Evolutionary conservation across 2,329 filamentous ascomycete genomes (phyloP).

Genomic region (Grosmannia serpens): DNA sequence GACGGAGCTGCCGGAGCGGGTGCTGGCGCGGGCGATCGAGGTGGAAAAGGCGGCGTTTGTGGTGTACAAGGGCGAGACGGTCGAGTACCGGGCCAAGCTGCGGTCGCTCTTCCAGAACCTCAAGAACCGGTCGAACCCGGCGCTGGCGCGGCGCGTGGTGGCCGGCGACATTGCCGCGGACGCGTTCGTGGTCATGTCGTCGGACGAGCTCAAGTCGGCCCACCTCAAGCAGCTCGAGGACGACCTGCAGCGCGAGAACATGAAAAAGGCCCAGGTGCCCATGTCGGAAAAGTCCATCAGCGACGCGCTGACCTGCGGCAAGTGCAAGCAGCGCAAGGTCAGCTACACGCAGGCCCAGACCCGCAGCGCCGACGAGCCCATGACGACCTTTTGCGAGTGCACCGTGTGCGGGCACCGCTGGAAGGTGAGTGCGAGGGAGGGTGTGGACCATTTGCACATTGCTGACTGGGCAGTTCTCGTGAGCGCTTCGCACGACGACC

Average conservation of each 20-base stretch:
- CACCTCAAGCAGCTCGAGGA: slow-evolving; percentile 67
- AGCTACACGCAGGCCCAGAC: slow-evolving; percentile 96
- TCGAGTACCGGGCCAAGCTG: slow-evolving; percentile 77
- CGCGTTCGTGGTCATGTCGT: slow-evolving; percentile 73
- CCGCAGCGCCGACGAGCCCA: slow-evolving; percentile 86
- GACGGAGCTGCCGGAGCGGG: slow-evolving; percentile 55
- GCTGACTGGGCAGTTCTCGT: neutral
- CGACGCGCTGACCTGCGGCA: slow-evolving; percentile 76
- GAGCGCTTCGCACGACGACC: neutral
- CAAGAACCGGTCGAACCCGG: slow-evolving; percentile 79
- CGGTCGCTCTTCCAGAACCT: slow-evolving; percentile 89
- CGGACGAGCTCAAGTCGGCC: slow-evolving; percentile 82
- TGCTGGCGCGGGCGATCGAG: slow-evolving; percentile 67
- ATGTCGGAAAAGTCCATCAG: slow-evolving; percentile 86
- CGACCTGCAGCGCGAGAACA: slow-evolving; percentile 78
- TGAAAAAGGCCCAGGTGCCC: slow-evolving; percentile 93
- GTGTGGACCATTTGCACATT: neutral
- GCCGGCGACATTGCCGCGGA: slow-evolving; percentile 59
- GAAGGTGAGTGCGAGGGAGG: slow-evolving; percentile 42
- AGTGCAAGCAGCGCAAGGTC: slow-evolving; percentile 88
- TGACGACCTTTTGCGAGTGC: slow-evolving; percentile 67
- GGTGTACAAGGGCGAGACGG: slow-evolving; percentile 56
- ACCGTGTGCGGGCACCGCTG: slow-evolving; percentile 58
- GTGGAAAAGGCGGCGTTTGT: slow-evolving; percentile 70
- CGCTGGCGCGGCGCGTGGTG: slow-evolving; percentile 66